Conservation (phyloP, 2,329 filamentous ascomycete species). For the Aspergillus candidus region DNA sequence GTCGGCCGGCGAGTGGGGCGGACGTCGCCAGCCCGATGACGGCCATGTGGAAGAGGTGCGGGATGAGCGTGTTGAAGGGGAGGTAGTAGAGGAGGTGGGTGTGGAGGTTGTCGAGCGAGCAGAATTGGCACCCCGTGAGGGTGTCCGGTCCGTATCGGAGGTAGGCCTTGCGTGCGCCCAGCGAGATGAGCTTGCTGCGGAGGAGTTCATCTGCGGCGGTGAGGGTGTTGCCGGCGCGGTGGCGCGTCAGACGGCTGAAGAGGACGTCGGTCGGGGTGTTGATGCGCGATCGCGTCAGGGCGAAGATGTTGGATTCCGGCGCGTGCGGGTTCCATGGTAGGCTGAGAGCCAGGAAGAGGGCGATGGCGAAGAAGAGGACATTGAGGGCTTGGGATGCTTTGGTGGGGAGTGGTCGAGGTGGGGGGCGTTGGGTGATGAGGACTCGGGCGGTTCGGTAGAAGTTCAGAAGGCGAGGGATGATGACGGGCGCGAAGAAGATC, state of each 20-base stretch:
- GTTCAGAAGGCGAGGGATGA: conserved; percentile 35
- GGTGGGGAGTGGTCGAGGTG: conserved; percentile 32
- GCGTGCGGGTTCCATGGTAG: conserved; percentile 60
- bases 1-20: conserved; percentile 55
- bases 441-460: conserved; percentile 32
- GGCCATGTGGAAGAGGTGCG: conserved; percentile 74
- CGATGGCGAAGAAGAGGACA: conserved; percentile 49
- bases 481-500: conserved; percentile 39
- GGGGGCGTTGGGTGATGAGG: conserved; percentile 30
- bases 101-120: conserved; percentile 60
- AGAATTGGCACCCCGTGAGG: conserved; percentile 74
- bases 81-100: conserved; percentile 77
- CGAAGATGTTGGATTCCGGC: conserved; percentile 63
- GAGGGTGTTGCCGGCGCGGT: conserved; percentile 36
- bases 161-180: conserved; percentile 73
- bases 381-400: conserved; percentile 37
- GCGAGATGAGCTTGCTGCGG: conserved; percentile 60
- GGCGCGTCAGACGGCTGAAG: conserved; percentile 62
- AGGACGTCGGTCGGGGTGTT: conserved; percentile 80
- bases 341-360: conserved; percentile 54
- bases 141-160: conserved; percentile 72
- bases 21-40: conserved; percentile 70
- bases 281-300: conserved; percentile 68
- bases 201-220: conserved; percentile 57
- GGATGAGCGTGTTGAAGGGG: conserved; percentile 59